These are phyloP conservation scores for Helotiales sp. DNA, from an alignment of 2,329 filamentous ascomycete species.

Conservation along the genomic window DNA sequence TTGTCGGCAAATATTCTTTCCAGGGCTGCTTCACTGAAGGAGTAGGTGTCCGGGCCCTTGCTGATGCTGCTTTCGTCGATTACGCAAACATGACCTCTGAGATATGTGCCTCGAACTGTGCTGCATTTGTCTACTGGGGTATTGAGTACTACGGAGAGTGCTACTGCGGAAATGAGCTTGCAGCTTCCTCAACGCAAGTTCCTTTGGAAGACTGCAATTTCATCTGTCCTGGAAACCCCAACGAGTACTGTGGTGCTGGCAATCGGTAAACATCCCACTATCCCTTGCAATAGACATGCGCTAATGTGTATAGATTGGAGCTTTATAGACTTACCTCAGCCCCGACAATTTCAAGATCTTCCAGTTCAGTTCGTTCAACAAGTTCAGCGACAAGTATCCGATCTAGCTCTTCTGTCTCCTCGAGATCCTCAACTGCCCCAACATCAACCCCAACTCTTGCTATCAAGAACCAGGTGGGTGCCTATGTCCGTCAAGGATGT, in stretches of 20 bases:
- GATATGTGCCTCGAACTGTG: conserved; percentile 40
- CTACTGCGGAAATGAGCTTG: conserved; percentile 42
- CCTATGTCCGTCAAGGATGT: conserved; percentile 53
- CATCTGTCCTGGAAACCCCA: conserved; percentile 37
- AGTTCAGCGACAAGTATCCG: not conserved
- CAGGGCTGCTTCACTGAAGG: conserved; percentile 38
- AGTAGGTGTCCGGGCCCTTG: conserved; percentile 27
- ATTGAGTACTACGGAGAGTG: conserved; percentile 48
- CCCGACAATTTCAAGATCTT: not conserved
- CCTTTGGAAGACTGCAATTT: conserved; percentile 34
- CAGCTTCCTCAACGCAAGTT: conserved; percentile 24
- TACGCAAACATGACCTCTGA: conserved; percentile 43
- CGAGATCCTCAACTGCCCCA: conserved; percentile 38
- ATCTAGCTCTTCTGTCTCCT: conserved; percentile 1
- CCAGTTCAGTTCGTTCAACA: not conserved
- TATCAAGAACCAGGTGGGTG: conserved; percentile 49
- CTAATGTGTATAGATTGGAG: conserved; percentile 30
- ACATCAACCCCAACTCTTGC: conserved; percentile 52
- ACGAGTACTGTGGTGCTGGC: conserved; percentile 44
- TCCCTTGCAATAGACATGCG: not conserved
- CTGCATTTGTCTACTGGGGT: conserved; percentile 45
- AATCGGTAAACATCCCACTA: conserved; percentile 11
- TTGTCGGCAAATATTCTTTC: conserved; percentile 34
- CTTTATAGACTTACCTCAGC: conserved; percentile 42
- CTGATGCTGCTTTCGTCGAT: conserved; percentile 28